Evolutionary conservation across 2,329 filamentous ascomycete genomes (phyloP).

Genomic region (Fusarium virguliforme): DNA sequence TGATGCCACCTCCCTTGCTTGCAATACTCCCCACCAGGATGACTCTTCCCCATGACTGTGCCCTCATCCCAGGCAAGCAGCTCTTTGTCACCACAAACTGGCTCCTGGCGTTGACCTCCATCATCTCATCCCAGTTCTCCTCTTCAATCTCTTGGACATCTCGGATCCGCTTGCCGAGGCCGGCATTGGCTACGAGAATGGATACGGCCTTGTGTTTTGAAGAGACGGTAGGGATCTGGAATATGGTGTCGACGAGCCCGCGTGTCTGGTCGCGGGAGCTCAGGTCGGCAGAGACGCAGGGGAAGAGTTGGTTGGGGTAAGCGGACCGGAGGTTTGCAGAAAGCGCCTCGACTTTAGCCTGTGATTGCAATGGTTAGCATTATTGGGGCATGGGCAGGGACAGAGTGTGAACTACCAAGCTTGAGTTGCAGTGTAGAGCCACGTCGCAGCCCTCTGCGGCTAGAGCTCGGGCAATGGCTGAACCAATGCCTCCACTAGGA

Average conservation of each 20-base stretch:
- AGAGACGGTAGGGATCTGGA: conserved; percentile 10
- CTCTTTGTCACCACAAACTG: conserved; percentile 56
- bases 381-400: no score
- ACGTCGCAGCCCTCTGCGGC: conserved; percentile 39
- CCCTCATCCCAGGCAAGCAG: conserved; percentile 54
- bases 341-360: conserved; percentile 35
- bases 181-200: conserved; percentile 55
- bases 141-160: conserved; percentile 55
- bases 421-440: conserved; percentile 38
- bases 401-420: neutral
- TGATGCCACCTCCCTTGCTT: conserved; percentile 55
- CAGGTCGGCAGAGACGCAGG: conserved; percentile 31
- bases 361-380: fast-evolving
- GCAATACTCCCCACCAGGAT: conserved; percentile 56
- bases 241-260: conserved; percentile 17
- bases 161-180: conserved; percentile 54
- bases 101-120: conserved; percentile 56
- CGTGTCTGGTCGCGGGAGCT: conserved; percentile 34
- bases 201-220: conserved; percentile 48
- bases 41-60: conserved; percentile 53
- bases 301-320: conserved; percentile 21
- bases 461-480: conserved; percentile 26
- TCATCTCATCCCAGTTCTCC: conserved; percentile 57
- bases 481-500: conserved; percentile 35
- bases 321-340: conserved; percentile 13